These are phyloP conservation scores for Leishmania major DNA, from an alignment of 208 protist genomes.

Conservation along the genomic window DNA sequence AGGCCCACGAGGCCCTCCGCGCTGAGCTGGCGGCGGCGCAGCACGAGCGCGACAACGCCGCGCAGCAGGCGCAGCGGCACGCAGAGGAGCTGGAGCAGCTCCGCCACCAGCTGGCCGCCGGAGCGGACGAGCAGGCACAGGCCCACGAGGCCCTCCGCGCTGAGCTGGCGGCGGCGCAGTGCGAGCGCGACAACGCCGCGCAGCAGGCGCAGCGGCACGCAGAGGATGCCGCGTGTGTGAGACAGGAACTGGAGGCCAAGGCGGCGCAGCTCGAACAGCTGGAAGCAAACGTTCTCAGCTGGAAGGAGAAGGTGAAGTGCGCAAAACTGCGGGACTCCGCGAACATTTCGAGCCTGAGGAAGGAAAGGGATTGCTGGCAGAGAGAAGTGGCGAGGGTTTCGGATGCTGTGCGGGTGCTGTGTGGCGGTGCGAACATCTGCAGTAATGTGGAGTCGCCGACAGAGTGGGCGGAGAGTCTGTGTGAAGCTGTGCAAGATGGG, in stretches of 20 bases:
- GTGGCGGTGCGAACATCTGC: not conserved
- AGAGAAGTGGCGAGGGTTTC: not conserved
- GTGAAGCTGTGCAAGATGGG: not conserved
- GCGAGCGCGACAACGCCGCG: not conserved
- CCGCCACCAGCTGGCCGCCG: not conserved
- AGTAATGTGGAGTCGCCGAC: not conserved
- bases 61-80: not conserved
- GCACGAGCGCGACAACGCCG: too few species aligned
- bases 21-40: too few species aligned
- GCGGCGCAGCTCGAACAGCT: constrained; percentile 2
- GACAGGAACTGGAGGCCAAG: not conserved
- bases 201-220: constrained; percentile 3
- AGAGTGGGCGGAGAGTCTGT: not conserved
- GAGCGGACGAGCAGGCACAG: constrained; percentile 5
- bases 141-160: not conserved
- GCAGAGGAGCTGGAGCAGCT: not conserved
- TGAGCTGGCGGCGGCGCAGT: not conserved
- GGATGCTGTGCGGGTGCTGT: not conserved
- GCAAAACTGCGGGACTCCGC: not conserved
- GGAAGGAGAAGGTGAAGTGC: not conserved
- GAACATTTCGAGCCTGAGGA: not conserved
- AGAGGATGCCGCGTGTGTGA: not conserved
- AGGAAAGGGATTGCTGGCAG: not conserved
- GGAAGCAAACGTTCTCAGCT: not conserved
- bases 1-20: too few species aligned